Base-by-base conservation (phyloP, 1,284 basidiomycete species). In the Fomitopsis pinicola region DNA sequence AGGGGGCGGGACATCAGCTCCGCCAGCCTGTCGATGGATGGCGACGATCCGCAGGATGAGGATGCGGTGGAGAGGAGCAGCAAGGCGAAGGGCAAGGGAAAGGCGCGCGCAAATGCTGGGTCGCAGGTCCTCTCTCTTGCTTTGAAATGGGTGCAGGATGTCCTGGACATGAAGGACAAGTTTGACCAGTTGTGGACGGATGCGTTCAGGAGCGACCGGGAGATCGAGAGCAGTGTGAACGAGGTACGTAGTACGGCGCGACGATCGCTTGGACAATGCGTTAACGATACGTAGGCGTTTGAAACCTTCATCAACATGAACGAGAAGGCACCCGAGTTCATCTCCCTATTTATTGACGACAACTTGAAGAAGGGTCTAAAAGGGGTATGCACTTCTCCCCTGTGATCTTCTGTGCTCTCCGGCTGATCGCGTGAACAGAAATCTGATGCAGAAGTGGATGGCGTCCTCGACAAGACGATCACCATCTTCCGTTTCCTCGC, bases 341-440 rank as follows among this genome's bases (percentile, higher is more conserved):
- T 98, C 56, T 99, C 97, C 2, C 78, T 99, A 60, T 99, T 95
- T 76, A 96, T 99, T 65, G 97, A 99, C 70, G 97, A 99, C 68
- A 91, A 99, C 73, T 82, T 99, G 44, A 96, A 93, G 76, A 95
- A 95, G 73, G 97, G 97, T 0, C 82, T 98, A 38, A 98, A 96
- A 78, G 93, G 94, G 58, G 95, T 97, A 72, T 67, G 92, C 79
- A 14, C n/a, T 5, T 56, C 35, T 10, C 33, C 38, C 2, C 26
- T 15, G 26, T 9, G 0, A 22, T 22, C 5, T 45, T 45, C n/a
- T 14, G 48, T 54, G 36, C 35, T 36, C 35, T 38, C n/a, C 9
- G n/a, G 19, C 7, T 46, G 2, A 19, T n/a, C n/a, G 26, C 6
- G 9, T 2, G 17, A 8, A 3, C n/a, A 97, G 95, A 98, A 98